Evolutionary conservation across 2,329 filamentous ascomycete genomes (phyloP), one percentile per base, ranked within the genome.

Genomic region (Remersonia thermophila): DNA sequence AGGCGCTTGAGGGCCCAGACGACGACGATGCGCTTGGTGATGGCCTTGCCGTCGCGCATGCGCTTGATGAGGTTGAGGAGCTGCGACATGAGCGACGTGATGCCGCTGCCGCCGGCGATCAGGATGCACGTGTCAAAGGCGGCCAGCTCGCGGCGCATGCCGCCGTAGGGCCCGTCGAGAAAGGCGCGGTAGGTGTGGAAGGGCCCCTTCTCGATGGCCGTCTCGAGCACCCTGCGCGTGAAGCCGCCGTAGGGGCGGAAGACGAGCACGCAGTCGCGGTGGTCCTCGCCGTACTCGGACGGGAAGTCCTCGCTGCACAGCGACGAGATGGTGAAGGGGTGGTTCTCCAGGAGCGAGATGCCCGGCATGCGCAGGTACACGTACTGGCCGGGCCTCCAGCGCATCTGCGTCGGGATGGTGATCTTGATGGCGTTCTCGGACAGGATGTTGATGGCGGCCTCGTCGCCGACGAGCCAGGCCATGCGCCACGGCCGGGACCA

Each of bases 361-460:
- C 84, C 84, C 0, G 89, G 89, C 80, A 96, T 93, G 35, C 89
- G 77, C 14, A 96, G 68, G 55, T 95, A 96, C 13, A 95, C 82
- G 49, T 93, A 95, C 57, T 96, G 91, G 4, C 89, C 91, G 1
- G 89, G 86, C 53, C 77, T 80, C 89, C 89, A 96, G 43, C 75
- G 79, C 71, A 93, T 83, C 56, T 89, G 84, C 0, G 89, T 95
- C 1, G 89, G 86, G 34, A 96, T 82, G 0, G 89, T 95, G 47
- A 96, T 74, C 57, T 95, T 95, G 61, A 96, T 80, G n/a, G 85
- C 84, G 52, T 93, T 89, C 51, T 95, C 86, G 3, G 85, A 79
- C 65, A 96, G 79, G 16, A 95, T 68, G 1, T 84, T 91, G 27
- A 95, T 78, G 17, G 85, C 83, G 1, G 84, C 86, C 59, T 94